phyloP scores from a whole-genome alignment of 1,284 basidiomycete genomes.

The Ganoderma multipileum region DNA sequence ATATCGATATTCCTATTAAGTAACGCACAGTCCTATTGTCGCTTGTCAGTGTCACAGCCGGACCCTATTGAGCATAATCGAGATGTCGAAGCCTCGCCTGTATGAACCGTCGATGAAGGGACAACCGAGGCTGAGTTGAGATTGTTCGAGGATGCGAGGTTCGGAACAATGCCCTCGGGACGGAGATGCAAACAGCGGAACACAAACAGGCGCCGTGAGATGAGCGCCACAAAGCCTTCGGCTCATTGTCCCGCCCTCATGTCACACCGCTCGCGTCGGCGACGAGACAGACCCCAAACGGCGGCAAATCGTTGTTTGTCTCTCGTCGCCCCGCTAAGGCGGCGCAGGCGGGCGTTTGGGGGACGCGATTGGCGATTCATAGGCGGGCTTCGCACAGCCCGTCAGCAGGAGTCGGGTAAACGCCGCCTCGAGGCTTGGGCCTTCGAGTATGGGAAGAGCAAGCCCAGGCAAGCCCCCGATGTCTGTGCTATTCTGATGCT shows the following conservation, averaged over 20 bases:
- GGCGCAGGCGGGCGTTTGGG: background rate
- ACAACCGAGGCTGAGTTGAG: background rate
- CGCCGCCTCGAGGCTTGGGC: conserved; percentile 35
- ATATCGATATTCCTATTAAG: conserved; percentile 20
- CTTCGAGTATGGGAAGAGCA: conserved; percentile 26
- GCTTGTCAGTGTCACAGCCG: background rate
- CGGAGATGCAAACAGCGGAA: conserved; percentile 23
- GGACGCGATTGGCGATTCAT: background rate
- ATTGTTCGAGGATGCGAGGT: conserved; percentile 4
- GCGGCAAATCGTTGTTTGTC: conserved; percentile 10
- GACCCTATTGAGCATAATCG: conserved; percentile 7
- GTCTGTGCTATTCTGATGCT: conserved; percentile 27
- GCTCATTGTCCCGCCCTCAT: background rate
- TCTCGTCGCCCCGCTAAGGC: conserved; percentile 1
- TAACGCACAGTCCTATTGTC: conserved; percentile 5
- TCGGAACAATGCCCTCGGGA: conserved; percentile 17
- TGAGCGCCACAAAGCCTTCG: conserved; percentile 16
- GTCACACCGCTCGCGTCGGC: background rate
- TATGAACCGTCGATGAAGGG: background rate
- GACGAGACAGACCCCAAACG: background rate
- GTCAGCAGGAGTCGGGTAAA: conserved; percentile 17
- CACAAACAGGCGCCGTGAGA: conserved; percentile 21
- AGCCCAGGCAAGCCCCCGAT: conserved; percentile 5
- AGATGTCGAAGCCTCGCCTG: background rate
- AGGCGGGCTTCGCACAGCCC: conserved; percentile 11